These are phyloP conservation scores for Dalechampia spathulata DNA, from an alignment of 441 rosid species.

Conservation along the genomic window DNA sequence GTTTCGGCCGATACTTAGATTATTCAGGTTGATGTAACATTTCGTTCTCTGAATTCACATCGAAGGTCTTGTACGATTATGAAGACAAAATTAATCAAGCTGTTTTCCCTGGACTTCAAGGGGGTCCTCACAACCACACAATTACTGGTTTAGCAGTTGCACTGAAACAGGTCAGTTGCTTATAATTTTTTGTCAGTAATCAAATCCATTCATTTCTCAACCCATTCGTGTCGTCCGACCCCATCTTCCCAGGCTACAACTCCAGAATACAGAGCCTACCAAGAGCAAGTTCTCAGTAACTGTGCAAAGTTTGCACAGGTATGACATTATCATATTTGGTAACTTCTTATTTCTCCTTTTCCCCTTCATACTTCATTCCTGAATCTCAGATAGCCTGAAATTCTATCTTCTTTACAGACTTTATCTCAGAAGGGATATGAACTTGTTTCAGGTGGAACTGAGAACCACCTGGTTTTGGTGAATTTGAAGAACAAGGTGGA, in stretches of 20 bases:
- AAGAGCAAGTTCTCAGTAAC: constrained; percentile 86
- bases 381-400: not conserved
- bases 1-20: not conserved
- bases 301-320: constrained; percentile 83
- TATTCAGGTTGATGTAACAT: constrained; percentile 10
- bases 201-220: too few relatives aligned
- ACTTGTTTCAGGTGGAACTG: constrained; percentile 97
- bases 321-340: constrained; percentile 3
- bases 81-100: constrained; percentile 95
- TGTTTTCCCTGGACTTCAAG: constrained; percentile 97
- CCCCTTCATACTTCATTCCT: too few relatives aligned
- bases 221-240: too few relatives aligned
- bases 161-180: constrained; percentile 63
- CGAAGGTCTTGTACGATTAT: constrained; percentile 78
- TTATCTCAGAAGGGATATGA: constrained; percentile 69
- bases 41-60: constrained; percentile 13
- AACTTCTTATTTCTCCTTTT: too few relatives aligned
- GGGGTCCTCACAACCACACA: constrained; percentile 98
- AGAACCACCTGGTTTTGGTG: constrained; percentile 92
- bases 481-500: constrained; percentile 80
- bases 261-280: constrained; percentile 87
- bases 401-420: constrained; percentile 36
- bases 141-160: constrained; percentile 95
- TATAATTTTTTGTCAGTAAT: too few relatives aligned
- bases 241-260: constrained; percentile 76